Base-by-base conservation (phyloP, 345 rosid genomes). In the Linum tenue region DNA sequence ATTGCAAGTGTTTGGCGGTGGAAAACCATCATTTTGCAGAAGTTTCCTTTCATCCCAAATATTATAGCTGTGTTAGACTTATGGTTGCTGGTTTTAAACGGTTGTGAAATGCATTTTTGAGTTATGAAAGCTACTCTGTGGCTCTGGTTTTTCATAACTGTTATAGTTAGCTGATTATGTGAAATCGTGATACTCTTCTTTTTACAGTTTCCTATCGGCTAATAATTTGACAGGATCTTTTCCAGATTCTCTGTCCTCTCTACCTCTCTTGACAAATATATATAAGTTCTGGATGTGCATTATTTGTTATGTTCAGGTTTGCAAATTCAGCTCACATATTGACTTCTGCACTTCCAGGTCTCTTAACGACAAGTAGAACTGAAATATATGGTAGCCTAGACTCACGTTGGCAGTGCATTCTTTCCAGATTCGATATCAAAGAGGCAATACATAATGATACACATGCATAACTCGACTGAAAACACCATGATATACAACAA, bases 191-290 rank as follows among this genome's bases (percentile, higher is more conserved):
- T 73, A 59, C 39, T 83, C 78, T 69, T 70, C 73, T 80, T 78
- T 74, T 79, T 76, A 75, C 95, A 95, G 99, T 73, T 95, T 91
- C 81, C 97, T 95, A 77, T 72, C 97, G 68, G 92, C 72, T 73
- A 95, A 95, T 79, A 80, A 79, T 76, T 89, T 95, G 74, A 84
- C 80, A 35, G 99, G 99, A 79, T 85, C 85, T 86, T 84, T 95
- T 70, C 99, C 99, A 0, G 89, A 77, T 85, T 73, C 91, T 36
- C 50, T 95, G 37, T 80, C 91, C 68, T 73, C 94, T 55, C 69
- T 95, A 75, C 80, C 76, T 61, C 67, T 64, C 56, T 73, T 95
- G 77, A 66, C 74, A 60, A 96, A 66, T 79, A 86, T 79, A 86
- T 95, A 97, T 91, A 86, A 80, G 60, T 66, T 60, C 76, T 53